These are phyloP conservation scores for Sphagnum tenellum DNA, from an alignment of 225 moss, liverwort and hornwort genomes.

Conservation along the genomic window DNA sequence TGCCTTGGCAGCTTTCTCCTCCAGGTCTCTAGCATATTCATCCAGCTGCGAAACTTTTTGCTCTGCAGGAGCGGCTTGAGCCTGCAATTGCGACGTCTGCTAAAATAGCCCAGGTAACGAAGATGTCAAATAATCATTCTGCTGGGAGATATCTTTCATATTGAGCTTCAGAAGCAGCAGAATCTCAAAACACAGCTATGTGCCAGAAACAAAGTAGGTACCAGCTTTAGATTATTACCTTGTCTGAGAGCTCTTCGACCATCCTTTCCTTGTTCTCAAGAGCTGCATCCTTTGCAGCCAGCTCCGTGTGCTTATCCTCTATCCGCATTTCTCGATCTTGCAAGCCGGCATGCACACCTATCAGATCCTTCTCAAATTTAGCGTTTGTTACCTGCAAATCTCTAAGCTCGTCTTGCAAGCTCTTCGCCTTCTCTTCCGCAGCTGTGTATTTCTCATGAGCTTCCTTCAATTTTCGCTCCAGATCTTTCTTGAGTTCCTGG, in stretches of 20 bases:
- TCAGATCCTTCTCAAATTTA: conserved; percentile 46
- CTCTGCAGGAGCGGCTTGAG: too few relatives aligned
- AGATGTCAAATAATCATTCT: too few relatives aligned
- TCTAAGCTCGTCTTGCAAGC: conserved; percentile 26
- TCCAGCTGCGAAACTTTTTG: too few relatives aligned
- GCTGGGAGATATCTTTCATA: too few relatives aligned
- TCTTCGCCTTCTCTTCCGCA: conserved; percentile 28
- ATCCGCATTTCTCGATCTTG: conserved; percentile 44
- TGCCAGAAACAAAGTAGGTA: too few relatives aligned
- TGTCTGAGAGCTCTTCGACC: conserved; percentile 30
- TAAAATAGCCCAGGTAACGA: too few relatives aligned
- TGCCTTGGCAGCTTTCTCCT: too few relatives aligned
- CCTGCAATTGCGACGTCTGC: too few relatives aligned
- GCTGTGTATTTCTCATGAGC: conserved; percentile 29
- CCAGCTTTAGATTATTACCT: conserved; percentile 14
- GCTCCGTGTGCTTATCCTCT: conserved; percentile 20
- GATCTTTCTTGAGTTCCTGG: too few relatives aligned
- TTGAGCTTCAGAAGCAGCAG: too few relatives aligned
- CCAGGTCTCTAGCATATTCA: too few relatives aligned
- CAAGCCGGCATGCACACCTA: conserved; percentile 27
- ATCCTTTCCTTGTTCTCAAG: conserved; percentile 32
- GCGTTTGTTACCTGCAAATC: conserved; percentile 24
- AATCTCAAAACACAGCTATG: too few relatives aligned
- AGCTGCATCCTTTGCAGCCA: conserved; percentile 11
- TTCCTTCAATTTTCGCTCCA: conserved; percentile 3